Evolutionary conservation across 129 eudicot species (phyloP), one percentile per base, ranked within the genome.

Genomic region (Arctium lappa): DNA sequence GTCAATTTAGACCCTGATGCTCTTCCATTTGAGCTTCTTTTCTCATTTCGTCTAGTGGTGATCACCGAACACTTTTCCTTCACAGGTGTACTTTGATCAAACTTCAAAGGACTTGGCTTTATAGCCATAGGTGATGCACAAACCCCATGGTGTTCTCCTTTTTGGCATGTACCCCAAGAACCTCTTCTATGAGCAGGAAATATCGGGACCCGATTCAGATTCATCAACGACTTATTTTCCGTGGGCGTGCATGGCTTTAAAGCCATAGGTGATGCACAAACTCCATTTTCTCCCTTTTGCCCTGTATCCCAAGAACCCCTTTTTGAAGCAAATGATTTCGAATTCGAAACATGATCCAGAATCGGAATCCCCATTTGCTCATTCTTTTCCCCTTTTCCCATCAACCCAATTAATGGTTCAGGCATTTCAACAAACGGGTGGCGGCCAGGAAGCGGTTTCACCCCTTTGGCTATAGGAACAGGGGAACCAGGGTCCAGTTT

Each of bases 371-470:
- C 56, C 37, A 79, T 88, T 38, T 72, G 56, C 5, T 86, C 89
- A 72, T 18, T 68, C 33, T 50, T 87, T 15, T 88, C 89, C 6
- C 84, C 89, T 71, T 88, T 89, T 15, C 5, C 76, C n/a, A 90
- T 83, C 46, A 92, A 76, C 29, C 89, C 90, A 84, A 87, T 86
- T 37, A 95, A 69, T 0, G 95, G 95, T 79, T 95, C 92, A 18
- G 99, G 99, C 22, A 90, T 87, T 9, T 92, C 97, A 60, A 95
- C 76, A 48, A 95, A 81, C 32, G 97, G 98, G 84, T 93, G 99
- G 38, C 99, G 83, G 0, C 99, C 99, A 6, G 95, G 97, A 15
- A 95, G 60, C 9, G 94, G 97, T 77, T 91, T 95, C 0, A 95
- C 90, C 5, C 95, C 99, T 77, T 79, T 89, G 3, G 87, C 93